These are phyloP conservation scores for Hyparrhenia diplandra DNA, from an alignment of 176 grass and related monocot species.

Conservation along the genomic window DNA sequence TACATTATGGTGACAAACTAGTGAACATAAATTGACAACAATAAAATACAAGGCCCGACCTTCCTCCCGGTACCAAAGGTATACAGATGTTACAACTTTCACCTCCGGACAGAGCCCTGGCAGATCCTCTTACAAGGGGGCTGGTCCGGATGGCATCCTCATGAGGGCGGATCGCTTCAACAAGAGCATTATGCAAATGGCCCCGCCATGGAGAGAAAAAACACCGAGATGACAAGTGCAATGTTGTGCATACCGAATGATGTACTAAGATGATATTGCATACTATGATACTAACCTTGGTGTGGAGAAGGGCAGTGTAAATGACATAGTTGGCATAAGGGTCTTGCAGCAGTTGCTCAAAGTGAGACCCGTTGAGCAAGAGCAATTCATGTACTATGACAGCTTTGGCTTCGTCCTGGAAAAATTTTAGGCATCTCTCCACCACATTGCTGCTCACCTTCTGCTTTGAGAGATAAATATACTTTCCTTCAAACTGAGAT, in stretches of 20 bases:
- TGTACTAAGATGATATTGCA: background rate
- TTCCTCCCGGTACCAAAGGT: constrained; percentile 15
- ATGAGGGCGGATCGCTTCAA: constrained; percentile 61
- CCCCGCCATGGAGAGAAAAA: constrained; percentile 38
- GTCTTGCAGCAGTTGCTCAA: constrained; percentile 83
- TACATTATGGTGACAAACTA: constrained; percentile 40
- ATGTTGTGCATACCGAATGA: background rate
- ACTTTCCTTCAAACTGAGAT: constrained; percentile 67
- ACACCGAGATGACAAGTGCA: background rate
- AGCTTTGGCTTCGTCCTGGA: constrained; percentile 55
- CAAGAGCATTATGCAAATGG: constrained; percentile 32
- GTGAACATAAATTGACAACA: constrained; percentile 49
- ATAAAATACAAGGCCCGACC: background rate
- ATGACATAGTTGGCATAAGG: constrained; percentile 90
- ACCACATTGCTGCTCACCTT: constrained; percentile 98
- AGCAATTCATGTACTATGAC: constrained; percentile 66
- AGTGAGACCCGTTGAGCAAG: constrained; percentile 48
- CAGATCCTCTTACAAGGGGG: constrained; percentile 89
- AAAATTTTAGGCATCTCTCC: constrained; percentile 80
- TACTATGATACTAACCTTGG: constrained; percentile 66
- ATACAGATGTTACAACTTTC: constrained; percentile 44
- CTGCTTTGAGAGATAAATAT: constrained; percentile 77
- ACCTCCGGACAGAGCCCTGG: constrained; percentile 48
- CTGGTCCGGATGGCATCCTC: constrained; percentile 60
- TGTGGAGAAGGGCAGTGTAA: constrained; percentile 61